Evolutionary conservation across 148 eudicot species (phyloP).

Genomic region (Euryodendron excelsum): DNA sequence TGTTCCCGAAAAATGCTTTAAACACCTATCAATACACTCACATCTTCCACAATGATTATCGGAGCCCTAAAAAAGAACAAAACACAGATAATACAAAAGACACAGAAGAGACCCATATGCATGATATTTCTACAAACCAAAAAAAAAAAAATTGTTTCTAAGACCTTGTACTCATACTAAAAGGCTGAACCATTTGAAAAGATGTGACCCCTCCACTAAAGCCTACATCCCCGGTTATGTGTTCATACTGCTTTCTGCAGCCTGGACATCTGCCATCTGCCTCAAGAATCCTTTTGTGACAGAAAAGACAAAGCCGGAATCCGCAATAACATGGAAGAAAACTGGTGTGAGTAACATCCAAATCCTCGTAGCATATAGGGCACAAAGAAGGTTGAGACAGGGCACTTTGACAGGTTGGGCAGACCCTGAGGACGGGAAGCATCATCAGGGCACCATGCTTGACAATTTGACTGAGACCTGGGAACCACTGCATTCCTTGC

Average conservation of each 20-base stretch:
- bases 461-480: conserved; percentile 20
- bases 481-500: conserved; percentile 19
- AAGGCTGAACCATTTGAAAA: conserved; percentile 30
- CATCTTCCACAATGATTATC: conserved; percentile 18
- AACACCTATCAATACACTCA: background rate
- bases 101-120: conserved; percentile 27
- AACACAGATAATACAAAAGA: conserved; percentile 31
- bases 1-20: background rate
- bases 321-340: conserved; percentile 81
- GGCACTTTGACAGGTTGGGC: conserved; percentile 45
- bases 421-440: conserved; percentile 62
- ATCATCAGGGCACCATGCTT: conserved; percentile 73
- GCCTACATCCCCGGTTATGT: conserved; percentile 34
- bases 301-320: conserved; percentile 78
- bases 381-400: conserved; percentile 40
- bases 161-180: conserved; percentile 42
- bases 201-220: conserved; percentile 30
- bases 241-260: conserved; percentile 75
- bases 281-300: conserved; percentile 80
- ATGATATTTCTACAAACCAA: conserved; percentile 7
- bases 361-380: conserved; percentile 79
- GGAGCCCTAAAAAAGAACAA: conserved; percentile 32
- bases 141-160: conserved; percentile 34
- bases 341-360: conserved; percentile 69
- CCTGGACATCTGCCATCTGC: conserved; percentile 78